These are phyloP conservation scores for Biancaea sappan DNA, from an alignment of 306 rosid genomes.

Conservation along the genomic window DNA sequence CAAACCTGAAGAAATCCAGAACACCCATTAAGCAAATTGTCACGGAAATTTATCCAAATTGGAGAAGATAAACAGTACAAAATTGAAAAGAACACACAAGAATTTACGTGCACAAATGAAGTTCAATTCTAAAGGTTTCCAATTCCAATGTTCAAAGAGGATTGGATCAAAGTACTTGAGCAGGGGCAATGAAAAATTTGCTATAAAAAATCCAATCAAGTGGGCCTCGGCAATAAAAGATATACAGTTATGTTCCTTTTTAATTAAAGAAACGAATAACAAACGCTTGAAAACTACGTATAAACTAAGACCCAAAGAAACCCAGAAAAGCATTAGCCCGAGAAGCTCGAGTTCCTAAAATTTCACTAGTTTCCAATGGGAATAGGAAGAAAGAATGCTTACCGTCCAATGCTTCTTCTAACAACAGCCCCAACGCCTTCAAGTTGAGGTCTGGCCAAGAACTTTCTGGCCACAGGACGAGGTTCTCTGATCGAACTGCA, in stretches of 20 bases:
- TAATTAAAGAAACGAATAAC: neutral
- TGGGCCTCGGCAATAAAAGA: too few relatives aligned
- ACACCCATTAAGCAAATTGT: conserved; percentile 35
- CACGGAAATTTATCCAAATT: too few relatives aligned
- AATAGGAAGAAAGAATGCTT: conserved; percentile 6
- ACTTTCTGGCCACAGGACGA: conserved; percentile 71
- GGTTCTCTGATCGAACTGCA: conserved; percentile 44
- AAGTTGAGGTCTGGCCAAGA: conserved; percentile 88
- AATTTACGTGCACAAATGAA: too few relatives aligned
- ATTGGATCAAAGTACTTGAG: too few relatives aligned
- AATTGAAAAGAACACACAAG: too few relatives aligned
- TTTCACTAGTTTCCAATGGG: neutral
- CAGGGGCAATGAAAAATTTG: too few relatives aligned
- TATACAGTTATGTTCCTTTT: too few relatives aligned
- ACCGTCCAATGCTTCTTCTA: conserved; percentile 98
- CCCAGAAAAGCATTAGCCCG: conserved; percentile 30
- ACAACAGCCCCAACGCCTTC: conserved; percentile 96
- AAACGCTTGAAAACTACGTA: neutral
- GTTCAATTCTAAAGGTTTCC: too few relatives aligned
- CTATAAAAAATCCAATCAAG: too few relatives aligned
- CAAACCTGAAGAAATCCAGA: conserved; percentile 64
- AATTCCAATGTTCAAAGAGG: too few relatives aligned
- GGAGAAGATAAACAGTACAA: too few relatives aligned
- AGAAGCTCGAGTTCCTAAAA: conserved; percentile 10
- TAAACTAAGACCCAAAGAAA: conserved; percentile 70